Evolutionary conservation across 176 grass and related monocot species (phyloP).

Genomic region (Ampelocalamus luodianensis): DNA sequence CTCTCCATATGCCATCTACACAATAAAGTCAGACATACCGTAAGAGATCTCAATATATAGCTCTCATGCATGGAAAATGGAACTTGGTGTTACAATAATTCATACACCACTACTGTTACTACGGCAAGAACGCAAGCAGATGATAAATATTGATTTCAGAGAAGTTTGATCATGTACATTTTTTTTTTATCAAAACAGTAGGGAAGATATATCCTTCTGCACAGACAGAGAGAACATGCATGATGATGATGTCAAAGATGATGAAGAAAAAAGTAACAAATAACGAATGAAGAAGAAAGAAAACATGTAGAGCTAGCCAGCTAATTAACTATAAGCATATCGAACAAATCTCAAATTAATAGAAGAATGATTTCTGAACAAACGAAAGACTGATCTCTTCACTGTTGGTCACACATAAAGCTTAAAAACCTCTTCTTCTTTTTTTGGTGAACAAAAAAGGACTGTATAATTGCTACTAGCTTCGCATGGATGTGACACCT

Average conservation of each 20-base stretch:
- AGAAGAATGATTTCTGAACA: not conserved
- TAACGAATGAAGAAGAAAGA: not conserved
- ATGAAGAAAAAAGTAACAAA: slow-evolving; percentile 18
- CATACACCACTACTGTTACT: not conserved
- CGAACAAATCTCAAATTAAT: slow-evolving; percentile 4
- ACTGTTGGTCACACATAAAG: not conserved
- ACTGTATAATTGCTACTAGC: not conserved
- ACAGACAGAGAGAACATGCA: not conserved
- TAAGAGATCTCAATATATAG: slow-evolving; percentile 11
- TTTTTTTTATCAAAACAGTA: slow-evolving; percentile 17
- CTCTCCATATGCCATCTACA: slow-evolving; percentile 56
- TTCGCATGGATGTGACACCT: slow-evolving; percentile 1
- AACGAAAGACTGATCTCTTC: not conserved
- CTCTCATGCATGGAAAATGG: slow-evolving; percentile 16
- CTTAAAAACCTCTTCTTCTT: not conserved
- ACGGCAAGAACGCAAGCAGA: not conserved
- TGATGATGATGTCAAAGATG: not conserved
- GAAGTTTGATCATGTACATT: not conserved
- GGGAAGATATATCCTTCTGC: not conserved
- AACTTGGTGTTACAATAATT: not conserved
- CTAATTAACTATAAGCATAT: not conserved
- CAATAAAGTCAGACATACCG: slow-evolving; percentile 8
- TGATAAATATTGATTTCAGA: not conserved
- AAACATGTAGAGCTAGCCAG: not conserved
- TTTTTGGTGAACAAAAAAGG: not conserved